These are phyloP conservation scores for Planoprotostelium fungivorum DNA, from an alignment of 78 protist genomes.

Conservation along the genomic window DNA sequence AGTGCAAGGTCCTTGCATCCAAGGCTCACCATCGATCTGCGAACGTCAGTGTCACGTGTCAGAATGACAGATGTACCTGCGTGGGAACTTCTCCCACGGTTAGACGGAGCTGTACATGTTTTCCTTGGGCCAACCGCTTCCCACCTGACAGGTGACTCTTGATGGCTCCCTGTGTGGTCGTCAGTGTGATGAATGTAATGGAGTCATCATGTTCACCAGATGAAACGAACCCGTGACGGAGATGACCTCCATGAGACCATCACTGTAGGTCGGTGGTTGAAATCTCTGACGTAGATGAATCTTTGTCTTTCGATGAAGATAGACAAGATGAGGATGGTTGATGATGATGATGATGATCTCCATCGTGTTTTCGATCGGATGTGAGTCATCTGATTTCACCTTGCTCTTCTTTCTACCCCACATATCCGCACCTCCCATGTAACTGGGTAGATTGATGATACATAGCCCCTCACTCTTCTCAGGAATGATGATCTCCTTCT, in stretches of 20 bases:
- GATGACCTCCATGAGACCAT: slow-evolving; percentile 8
- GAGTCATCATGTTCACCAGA: not conserved
- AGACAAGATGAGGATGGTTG: too few relatives aligned
- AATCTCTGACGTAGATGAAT: not conserved
- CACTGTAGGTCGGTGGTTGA: not conserved
- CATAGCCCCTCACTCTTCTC: not conserved
- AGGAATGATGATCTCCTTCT: not conserved
- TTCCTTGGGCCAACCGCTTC: slow-evolving; percentile 6
- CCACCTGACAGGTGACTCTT: not conserved
- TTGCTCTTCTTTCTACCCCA: slow-evolving; percentile 4
- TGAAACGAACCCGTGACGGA: slow-evolving; percentile 24
- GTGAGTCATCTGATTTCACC: not conserved
- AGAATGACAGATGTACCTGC: not conserved
- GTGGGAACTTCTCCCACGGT: not conserved
- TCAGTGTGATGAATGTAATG: not conserved
- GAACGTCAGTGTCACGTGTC: not conserved
- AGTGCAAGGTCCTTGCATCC: not conserved
- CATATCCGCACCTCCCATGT: slow-evolving; percentile 26
- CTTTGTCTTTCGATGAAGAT: too few relatives aligned
- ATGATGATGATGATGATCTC: too few relatives aligned
- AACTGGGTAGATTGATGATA: slow-evolving; percentile 7
- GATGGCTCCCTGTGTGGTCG: not conserved
- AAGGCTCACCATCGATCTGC: slow-evolving; percentile 15
- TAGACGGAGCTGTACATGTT: not conserved
- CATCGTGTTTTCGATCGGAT: too few relatives aligned